A percentile compares a stretch with the other conserved stretches of the same genome.
Conservation (phyloP, 73 alveolate species). For the Paramecium biaurelia region DNA sequence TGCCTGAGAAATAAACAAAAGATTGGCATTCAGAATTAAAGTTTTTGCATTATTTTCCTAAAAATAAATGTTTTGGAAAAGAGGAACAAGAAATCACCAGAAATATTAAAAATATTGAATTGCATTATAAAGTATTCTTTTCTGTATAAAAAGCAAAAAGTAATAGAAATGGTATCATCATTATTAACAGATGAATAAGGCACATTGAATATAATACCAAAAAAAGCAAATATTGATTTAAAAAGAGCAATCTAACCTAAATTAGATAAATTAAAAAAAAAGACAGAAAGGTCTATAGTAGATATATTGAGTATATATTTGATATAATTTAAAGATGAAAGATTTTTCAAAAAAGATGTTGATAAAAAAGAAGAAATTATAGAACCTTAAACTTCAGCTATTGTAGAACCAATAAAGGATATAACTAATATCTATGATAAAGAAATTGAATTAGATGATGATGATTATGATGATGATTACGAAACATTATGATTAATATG, state of each 20-base stretch:
- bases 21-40: conserved; percentile 21
- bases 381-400: background rate
- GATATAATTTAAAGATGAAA: background rate
- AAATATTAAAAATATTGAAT: conserved; percentile 30
- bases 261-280: conserved; percentile 31
- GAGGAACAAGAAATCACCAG: conserved; percentile 35
- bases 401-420: background rate
- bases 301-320: background rate
- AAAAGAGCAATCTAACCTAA: conserved; percentile 37
- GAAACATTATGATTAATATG: conserved; percentile 44
- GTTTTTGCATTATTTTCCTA: conserved; percentile 21
- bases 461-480: conserved; percentile 29
- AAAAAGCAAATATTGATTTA: conserved; percentile 43
- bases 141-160: background rate
- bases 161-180: background rate
- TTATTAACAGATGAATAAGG: conserved; percentile 12
- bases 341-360: background rate
- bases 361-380: background rate
- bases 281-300: conserved; percentile 36
- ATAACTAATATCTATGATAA: background rate
- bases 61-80: conserved; percentile 22
- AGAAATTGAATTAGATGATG: background rate
- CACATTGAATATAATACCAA: conserved; percentile 28
- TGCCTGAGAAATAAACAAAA: background rate
- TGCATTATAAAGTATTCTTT: background rate